These are phyloP conservation scores for Microstroma glucosiphilum DNA, from an alignment of 1,284 basidiomycete species.

Conservation along the genomic window DNA sequence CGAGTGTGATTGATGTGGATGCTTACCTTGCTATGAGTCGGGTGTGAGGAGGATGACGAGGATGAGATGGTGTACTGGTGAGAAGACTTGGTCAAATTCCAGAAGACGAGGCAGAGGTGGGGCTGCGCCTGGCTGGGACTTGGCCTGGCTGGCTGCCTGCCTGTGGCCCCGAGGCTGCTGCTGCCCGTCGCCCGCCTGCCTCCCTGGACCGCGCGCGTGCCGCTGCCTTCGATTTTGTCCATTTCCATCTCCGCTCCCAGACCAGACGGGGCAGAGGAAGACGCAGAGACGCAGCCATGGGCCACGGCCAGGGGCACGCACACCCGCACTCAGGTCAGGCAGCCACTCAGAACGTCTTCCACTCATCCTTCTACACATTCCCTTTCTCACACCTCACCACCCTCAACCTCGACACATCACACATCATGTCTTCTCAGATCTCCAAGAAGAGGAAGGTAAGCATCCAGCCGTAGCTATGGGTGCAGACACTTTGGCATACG, in stretches of 20 bases:
- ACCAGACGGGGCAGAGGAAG: not conserved
- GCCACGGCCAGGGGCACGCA: too few relatives aligned
- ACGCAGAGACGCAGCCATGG: not conserved
- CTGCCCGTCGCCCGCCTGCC: too few relatives aligned
- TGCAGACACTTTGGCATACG: too few relatives aligned
- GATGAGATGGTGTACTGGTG: not conserved
- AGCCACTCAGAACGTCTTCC: too few relatives aligned
- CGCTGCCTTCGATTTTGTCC: too few relatives aligned
- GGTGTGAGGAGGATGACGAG: slow-evolving; percentile 1
- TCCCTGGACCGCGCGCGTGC: too few relatives aligned
- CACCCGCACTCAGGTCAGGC: too few relatives aligned
- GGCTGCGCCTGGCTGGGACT: not conserved
- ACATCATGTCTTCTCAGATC: slow-evolving; percentile 35
- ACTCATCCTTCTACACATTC: not conserved
- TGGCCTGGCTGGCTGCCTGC: not conserved
- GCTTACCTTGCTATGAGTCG: not conserved
- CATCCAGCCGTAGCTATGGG: not conserved
- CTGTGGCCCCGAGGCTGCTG: too few relatives aligned
- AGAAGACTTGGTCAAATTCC: not conserved
- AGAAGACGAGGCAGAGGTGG: not conserved
- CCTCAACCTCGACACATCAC: slow-evolving; percentile 1
- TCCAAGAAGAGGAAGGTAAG: slow-evolving; percentile 50
- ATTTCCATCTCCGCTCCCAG: not conserved
- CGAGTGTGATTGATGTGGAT: too few relatives aligned
- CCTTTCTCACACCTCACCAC: slow-evolving; percentile 1